phyloP scores from a whole-genome alignment of 768 basidiomycete species.

The Rhodotorula toruloides region DNA sequence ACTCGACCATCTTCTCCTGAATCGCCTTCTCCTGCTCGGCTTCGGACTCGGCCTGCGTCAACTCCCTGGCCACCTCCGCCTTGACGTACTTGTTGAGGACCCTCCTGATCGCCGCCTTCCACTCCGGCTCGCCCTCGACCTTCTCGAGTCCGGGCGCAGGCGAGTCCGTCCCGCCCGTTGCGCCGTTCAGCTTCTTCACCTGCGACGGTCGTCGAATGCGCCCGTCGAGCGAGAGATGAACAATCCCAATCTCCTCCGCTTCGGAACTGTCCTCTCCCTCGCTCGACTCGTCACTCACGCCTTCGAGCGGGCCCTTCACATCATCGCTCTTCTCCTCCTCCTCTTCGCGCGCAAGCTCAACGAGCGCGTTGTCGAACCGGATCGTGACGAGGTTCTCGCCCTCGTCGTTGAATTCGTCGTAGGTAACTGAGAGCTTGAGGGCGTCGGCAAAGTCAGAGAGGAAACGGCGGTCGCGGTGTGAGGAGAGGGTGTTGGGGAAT shows the following conservation, averaged over 20 bases:
- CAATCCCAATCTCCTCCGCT: constrained; percentile 46
- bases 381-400: constrained; percentile 48
- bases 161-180: constrained; percentile 40
- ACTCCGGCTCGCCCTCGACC: constrained; percentile 61
- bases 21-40: constrained; percentile 65
- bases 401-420: constrained; percentile 88
- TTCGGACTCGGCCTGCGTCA: constrained; percentile 63
- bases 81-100: constrained; percentile 83
- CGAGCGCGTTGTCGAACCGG: constrained; percentile 56
- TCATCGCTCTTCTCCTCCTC: constrained; percentile 42
- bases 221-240: constrained; percentile 40
- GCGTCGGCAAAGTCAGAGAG: constrained; percentile 69
- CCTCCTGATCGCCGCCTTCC: constrained; percentile 64
- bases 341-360: constrained; percentile 53
- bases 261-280: constrained; percentile 42
- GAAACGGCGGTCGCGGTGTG: constrained; percentile 73
- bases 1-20: constrained; percentile 79
- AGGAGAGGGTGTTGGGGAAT: constrained; percentile 66
- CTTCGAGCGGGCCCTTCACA: constrained; percentile 24
- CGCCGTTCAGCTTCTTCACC: not conserved
- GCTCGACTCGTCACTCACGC: constrained; percentile 32
- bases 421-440: constrained; percentile 70
- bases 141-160: constrained; percentile 41
- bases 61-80: constrained; percentile 68
- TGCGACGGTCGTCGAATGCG: constrained; percentile 38